Conservation (phyloP, 805 yeast species). For the Komagataella ulmi region DNA sequence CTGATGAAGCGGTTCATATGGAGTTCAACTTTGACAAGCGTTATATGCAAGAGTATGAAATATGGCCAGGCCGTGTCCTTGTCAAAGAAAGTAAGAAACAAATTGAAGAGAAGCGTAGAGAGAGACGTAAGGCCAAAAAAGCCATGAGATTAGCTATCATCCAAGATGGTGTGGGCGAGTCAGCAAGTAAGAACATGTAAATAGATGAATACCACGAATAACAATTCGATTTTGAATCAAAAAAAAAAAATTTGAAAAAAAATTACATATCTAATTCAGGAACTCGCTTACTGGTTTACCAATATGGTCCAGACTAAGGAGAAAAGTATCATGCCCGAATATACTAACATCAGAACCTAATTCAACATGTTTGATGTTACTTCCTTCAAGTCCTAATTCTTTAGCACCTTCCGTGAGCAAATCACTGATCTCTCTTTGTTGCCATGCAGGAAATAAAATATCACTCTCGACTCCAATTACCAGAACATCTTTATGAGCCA, state of each 20-base stretch:
- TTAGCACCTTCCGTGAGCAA: slow-evolving; percentile 29
- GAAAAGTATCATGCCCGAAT: slow-evolving; percentile 87
- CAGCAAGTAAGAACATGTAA: slow-evolving; percentile 1
- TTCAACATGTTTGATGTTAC: slow-evolving; percentile 50
- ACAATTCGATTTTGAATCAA: neutral
- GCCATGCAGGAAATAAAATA: slow-evolving; percentile 88
- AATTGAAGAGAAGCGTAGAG: slow-evolving; percentile 30
- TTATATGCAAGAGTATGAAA: slow-evolving; percentile 65
- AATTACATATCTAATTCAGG: slow-evolving; percentile 20
- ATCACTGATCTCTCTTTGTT: slow-evolving; percentile 69
- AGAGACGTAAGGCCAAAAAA: slow-evolving; percentile 30
- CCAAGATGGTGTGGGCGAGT: slow-evolving; percentile 1
- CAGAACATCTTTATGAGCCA: slow-evolving; percentile 53
- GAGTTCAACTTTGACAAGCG: slow-evolving; percentile 75
- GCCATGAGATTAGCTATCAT: slow-evolving; percentile 17
- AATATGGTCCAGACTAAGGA: slow-evolving; percentile 65
- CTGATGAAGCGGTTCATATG: slow-evolving; percentile 61
- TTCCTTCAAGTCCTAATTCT: slow-evolving; percentile 19
- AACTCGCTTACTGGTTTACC: slow-evolving; percentile 66
- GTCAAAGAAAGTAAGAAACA: slow-evolving; percentile 42
- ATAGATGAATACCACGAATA: neutral
- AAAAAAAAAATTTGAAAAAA: slow-evolving; percentile 2
- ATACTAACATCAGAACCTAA: slow-evolving; percentile 64
- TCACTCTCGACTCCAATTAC: slow-evolving; percentile 92
- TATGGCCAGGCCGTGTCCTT: slow-evolving; percentile 63